phyloP scores from a whole-genome alignment of 2,329 filamentous ascomycete species.

The Shiraia bambusicola region DNA sequence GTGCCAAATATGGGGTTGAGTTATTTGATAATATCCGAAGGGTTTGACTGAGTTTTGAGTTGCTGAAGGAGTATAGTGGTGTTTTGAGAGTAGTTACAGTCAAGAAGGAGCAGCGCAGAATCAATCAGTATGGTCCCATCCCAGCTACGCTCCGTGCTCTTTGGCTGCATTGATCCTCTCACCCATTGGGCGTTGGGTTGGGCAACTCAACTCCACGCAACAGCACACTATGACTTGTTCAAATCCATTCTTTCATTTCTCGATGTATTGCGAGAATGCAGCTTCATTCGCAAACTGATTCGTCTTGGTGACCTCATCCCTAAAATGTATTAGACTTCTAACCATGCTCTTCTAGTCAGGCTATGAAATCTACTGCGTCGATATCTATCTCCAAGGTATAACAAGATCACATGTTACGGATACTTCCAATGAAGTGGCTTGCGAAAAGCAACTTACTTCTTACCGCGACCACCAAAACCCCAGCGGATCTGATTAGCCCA shows the following conservation, averaged over 20 bases:
- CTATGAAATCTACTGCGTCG: neutral
- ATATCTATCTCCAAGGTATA: neutral
- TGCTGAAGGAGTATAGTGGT: too few relatives aligned
- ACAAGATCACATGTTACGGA: neutral
- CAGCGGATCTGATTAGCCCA: constrained; percentile 72
- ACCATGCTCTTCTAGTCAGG: neutral
- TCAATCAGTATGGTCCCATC: too few relatives aligned
- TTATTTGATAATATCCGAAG: too few relatives aligned
- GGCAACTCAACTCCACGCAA: too few relatives aligned
- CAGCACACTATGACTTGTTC: too few relatives aligned
- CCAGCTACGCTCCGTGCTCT: too few relatives aligned
- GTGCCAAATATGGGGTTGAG: too few relatives aligned
- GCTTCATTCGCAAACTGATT: constrained; percentile 28
- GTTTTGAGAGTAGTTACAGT: too few relatives aligned
- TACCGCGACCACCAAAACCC: constrained; percentile 56
- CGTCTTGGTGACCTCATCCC: constrained; percentile 22
- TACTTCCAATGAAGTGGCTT: neutral
- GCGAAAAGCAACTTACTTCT: constrained; percentile 30
- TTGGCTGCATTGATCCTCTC: too few relatives aligned
- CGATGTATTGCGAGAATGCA: constrained; percentile 23
- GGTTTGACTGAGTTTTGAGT: too few relatives aligned
- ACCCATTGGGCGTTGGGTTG: too few relatives aligned
- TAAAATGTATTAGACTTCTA: constrained; percentile 9
- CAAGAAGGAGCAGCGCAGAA: too few relatives aligned
- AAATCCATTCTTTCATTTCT: constrained; percentile 1